phyloP scores from a whole-genome alignment of 805 yeast genomes.

The Starmerella etchellsii region DNA sequence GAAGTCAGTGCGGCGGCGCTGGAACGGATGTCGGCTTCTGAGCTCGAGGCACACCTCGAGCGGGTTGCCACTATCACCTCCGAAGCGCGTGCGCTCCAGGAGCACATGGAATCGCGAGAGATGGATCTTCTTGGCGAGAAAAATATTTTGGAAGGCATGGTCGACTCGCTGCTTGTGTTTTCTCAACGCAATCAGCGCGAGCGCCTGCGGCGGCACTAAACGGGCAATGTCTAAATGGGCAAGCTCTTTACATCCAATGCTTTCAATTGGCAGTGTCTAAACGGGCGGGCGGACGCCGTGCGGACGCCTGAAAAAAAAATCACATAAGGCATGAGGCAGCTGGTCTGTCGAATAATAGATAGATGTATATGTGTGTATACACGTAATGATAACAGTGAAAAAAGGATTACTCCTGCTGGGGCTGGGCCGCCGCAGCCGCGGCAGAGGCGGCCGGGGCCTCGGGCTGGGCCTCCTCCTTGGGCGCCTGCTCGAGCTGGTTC shows the following conservation, averaged over 20 bases:
- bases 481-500: conserved; percentile 14
- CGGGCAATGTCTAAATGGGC: too few relatives aligned
- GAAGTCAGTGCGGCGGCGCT: conserved; percentile 28
- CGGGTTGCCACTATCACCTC: conserved; percentile 28
- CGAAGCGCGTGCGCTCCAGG: conserved; percentile 30
- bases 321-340: too few relatives aligned
- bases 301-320: too few relatives aligned
- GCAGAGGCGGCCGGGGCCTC: conserved; percentile 16
- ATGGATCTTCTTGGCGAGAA: conserved; percentile 48
- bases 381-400: too few relatives aligned
- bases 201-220: conserved; percentile 7
- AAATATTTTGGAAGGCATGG: conserved; percentile 69
- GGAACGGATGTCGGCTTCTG: conserved; percentile 27
- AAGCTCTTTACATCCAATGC: too few relatives aligned
- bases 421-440: conserved; percentile 6
- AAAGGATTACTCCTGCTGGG: too few relatives aligned
- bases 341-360: neutral
- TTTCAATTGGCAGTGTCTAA: too few relatives aligned
- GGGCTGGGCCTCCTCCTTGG: conserved; percentile 13
- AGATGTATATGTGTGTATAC: too few relatives aligned
- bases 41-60: conserved; percentile 30
- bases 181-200: conserved; percentile 40
- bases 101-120: conserved; percentile 42
- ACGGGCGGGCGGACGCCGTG: too few relatives aligned
- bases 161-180: conserved; percentile 81